Evolutionary conservation across 768 basidiomycete genomes (phyloP).

Genomic region (Hericium erinaceus): DNA sequence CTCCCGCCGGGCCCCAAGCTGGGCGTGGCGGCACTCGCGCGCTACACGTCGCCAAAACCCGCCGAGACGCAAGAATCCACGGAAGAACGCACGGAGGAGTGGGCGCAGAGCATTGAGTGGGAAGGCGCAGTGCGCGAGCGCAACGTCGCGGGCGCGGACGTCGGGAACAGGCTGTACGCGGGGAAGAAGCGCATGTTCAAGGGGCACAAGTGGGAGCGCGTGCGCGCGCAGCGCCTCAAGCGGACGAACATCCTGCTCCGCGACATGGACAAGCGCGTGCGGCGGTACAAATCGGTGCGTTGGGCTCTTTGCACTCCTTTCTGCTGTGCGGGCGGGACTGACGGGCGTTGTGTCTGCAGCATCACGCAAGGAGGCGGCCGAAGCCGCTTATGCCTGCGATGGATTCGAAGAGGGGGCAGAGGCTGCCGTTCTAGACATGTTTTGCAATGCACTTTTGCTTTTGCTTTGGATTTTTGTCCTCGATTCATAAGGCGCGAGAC

Average conservation of each 20-base stretch:
- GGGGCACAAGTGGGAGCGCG: slow-evolving; percentile 82
- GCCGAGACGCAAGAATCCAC: slow-evolving; percentile 1
- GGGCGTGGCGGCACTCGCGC: slow-evolving; percentile 17
- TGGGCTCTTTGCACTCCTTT: background rate
- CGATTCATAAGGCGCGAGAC: no score
- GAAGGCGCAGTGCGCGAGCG: slow-evolving; percentile 21
- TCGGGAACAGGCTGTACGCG: slow-evolving; percentile 58
- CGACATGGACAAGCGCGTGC: slow-evolving; percentile 60
- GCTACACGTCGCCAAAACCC: slow-evolving; percentile 13
- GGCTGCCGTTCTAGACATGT: slow-evolving; percentile 12
- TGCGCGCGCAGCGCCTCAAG: slow-evolving; percentile 34
- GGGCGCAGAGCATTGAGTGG: slow-evolving; percentile 19
- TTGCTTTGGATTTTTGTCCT: no score
- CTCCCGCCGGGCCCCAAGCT: slow-evolving; percentile 66
- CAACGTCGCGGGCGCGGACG: slow-evolving; percentile 37
- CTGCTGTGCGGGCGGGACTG: background rate
- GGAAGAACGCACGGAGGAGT: background rate
- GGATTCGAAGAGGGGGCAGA: slow-evolving; percentile 12
- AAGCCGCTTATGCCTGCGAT: slow-evolving; percentile 8
- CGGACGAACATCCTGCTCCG: slow-evolving; percentile 51
- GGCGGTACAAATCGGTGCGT: slow-evolving; percentile 52
- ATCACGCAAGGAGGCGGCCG: slow-evolving; percentile 10
- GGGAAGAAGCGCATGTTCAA: slow-evolving; percentile 85
- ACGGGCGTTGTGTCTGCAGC: slow-evolving; percentile 1
- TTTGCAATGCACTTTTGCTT: background rate